These are phyloP conservation scores for Starmera stellimalicola DNA, from an alignment of 1,139 yeast species.

Conservation along the genomic window DNA sequence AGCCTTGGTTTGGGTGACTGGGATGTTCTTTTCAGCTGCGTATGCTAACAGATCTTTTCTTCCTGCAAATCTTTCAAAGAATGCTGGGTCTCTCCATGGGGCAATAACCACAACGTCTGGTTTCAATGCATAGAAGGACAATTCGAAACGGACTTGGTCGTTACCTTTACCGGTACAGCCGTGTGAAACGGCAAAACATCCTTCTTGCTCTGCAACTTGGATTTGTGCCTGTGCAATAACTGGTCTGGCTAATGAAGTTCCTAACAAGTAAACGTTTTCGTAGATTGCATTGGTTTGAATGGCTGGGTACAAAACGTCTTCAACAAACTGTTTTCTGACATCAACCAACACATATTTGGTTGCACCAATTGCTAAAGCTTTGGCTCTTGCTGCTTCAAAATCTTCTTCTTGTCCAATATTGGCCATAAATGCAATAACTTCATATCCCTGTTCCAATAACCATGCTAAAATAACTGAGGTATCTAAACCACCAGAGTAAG, in stretches of 20 bases:
- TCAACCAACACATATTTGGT: conserved; percentile 90
- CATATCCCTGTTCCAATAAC: conserved; percentile 96
- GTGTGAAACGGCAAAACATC: conserved; percentile 96
- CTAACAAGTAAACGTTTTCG: conserved; percentile 91
- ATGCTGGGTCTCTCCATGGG: conserved; percentile 97
- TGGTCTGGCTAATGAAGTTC: conserved; percentile 97
- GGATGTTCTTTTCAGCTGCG: conserved; percentile 84
- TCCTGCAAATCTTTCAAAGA: conserved; percentile 94
- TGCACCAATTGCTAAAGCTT: conserved; percentile 96
- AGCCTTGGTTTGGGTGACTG: conserved; percentile 94
- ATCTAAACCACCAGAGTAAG: conserved; percentile 98
- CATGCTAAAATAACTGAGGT: conserved; percentile 97
- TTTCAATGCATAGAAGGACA: conserved; percentile 92
- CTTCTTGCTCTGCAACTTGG: conserved; percentile 91
- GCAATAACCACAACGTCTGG: conserved; percentile 96
- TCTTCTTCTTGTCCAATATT: conserved; percentile 99
- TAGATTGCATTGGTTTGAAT: conserved; percentile 95
- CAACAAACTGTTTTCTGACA: conserved; percentile 90
- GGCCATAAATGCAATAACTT: conserved; percentile 96
- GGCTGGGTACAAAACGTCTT: conserved; percentile 87
- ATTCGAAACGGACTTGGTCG: conserved; percentile 97
- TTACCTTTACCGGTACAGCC: conserved; percentile 99
- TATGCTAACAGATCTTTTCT: conserved; percentile 92
- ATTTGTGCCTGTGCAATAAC: conserved; percentile 98
- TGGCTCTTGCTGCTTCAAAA: conserved; percentile 92